phyloP scores from a whole-genome alignment of 768 basidiomycete genomes.

The Psilocybe cubensis region DNA sequence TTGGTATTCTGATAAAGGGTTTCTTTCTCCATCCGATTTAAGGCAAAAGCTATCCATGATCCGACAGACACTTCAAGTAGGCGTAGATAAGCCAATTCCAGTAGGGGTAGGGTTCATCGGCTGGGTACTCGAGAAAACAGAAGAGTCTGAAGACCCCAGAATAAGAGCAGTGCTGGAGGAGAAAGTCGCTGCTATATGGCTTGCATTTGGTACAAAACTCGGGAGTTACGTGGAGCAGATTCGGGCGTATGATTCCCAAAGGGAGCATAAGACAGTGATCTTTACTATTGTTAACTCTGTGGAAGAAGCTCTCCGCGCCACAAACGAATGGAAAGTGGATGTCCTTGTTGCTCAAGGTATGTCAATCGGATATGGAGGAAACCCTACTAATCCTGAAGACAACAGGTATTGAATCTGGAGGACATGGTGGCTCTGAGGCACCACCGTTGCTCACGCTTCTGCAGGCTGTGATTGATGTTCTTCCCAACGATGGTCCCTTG shows the following conservation, averaged over 20 bases:
- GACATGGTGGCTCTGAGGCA: conserved; percentile 38
- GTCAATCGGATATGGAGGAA: not conserved
- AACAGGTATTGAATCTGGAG: conserved; percentile 32
- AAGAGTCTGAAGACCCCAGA: conserved; percentile 34
- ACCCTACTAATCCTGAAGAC: not conserved
- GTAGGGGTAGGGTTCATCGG: conserved; percentile 53
- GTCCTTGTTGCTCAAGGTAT: conserved; percentile 69
- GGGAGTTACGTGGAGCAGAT: conserved; percentile 54
- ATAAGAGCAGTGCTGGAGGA: conserved; percentile 48
- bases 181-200: conserved; percentile 57
- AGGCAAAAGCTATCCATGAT: conserved; percentile 41
- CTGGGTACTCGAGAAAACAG: conserved; percentile 55
- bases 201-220: conserved; percentile 59
- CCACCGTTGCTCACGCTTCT: conserved; percentile 56
- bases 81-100: conserved; percentile 7
- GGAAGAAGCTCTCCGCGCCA: conserved; percentile 50
- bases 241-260: conserved; percentile 38
- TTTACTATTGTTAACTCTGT: conserved; percentile 55
- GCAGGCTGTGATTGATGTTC: conserved; percentile 40
- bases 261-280: conserved; percentile 49
- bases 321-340: conserved; percentile 57
- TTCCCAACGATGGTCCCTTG: conserved; percentile 38
- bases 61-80: conserved; percentile 34
- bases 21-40: conserved; percentile 35
- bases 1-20: conserved; percentile 32